Evolutionary conservation across 257 asterid species (phyloP), one percentile per base, ranked within the genome.

Genomic region (Scutellaria barbata): DNA sequence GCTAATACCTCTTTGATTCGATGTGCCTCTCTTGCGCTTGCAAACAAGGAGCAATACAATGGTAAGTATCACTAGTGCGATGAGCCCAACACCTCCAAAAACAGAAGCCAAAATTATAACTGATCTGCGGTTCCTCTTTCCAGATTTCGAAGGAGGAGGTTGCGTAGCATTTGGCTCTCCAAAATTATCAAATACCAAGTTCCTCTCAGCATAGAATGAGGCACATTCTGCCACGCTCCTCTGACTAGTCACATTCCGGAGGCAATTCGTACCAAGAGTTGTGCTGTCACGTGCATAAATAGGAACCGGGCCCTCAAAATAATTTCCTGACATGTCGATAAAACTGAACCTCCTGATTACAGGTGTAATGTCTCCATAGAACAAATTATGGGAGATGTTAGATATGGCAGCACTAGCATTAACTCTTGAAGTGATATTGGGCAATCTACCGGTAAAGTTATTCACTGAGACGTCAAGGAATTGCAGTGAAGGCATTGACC

Each of bases 261-360:
- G 95, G 85, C 99, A 95, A 74, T 95, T 95, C 22, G 63, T 55
- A 54, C 30, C 45, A 30, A 85, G 69, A 6, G 85, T 65, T 35
- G 72, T 74, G 42, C 77, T 82, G 68, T 74, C 79, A 71, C 66
- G 86, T 59, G 87, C 95, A 71, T 81, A 82, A 73, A 25, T 71
- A 3, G 95, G 97, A 79, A 84, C 80, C 2, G 59, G 82, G 6
- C 99, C 97, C 86, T 92, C 86, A 22, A 95, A 86, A 79, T 89
- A 92, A 77, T 95, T 95, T 5, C 85, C 85, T 0, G 97, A 88
- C 74, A 87, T 70, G 78, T 95, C 95, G 43, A 82, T 64, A 54
- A 74, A 79, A 69, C 87, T 42, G 74, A 87, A 87, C 71, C 94
- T 77, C 66, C 65, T 75, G 63, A 86, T 48, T 10, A 85, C 80